phyloP scores from a whole-genome alignment of 2,329 filamentous ascomycete genomes.

The Sclerotinia minor region DNA sequence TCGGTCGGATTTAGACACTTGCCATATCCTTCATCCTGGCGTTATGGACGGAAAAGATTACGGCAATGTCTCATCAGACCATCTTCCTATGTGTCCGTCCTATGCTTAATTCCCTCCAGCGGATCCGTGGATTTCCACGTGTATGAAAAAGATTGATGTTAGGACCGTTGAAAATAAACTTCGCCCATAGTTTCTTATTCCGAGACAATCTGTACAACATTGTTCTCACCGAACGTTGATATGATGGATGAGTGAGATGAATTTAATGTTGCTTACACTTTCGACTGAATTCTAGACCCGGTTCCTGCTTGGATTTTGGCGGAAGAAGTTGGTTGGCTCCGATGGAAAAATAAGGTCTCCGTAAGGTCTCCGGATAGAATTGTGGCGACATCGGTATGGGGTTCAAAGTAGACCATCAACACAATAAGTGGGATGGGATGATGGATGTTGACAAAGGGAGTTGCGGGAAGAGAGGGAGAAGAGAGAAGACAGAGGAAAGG shows the following conservation, averaged over 20 bases:
- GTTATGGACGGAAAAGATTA: conserved; percentile 6
- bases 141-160: background rate
- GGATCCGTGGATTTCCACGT: background rate
- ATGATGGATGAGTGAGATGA: no score
- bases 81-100: background rate
- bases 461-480: background rate
- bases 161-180: background rate
- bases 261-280: conserved; percentile 13
- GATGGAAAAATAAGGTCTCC: background rate
- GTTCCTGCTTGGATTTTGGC: background rate
- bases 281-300: conserved; percentile 19
- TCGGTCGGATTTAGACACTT: conserved; percentile 4
- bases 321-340: conserved; percentile 12
- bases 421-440: conserved; percentile 4
- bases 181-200: background rate
- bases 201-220: background rate
- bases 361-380: conserved; percentile 1
- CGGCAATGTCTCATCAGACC: background rate
- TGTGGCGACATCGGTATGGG: conserved; percentile 16
- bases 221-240: conserved; percentile 8
- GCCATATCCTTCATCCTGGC: background rate
- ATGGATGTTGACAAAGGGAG: background rate
- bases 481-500: background rate
- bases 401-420: background rate
- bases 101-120: background rate